Evolutionary conservation across 169 alveolate genomes (phyloP).

Genomic region (Plasmodium ovale): DNA sequence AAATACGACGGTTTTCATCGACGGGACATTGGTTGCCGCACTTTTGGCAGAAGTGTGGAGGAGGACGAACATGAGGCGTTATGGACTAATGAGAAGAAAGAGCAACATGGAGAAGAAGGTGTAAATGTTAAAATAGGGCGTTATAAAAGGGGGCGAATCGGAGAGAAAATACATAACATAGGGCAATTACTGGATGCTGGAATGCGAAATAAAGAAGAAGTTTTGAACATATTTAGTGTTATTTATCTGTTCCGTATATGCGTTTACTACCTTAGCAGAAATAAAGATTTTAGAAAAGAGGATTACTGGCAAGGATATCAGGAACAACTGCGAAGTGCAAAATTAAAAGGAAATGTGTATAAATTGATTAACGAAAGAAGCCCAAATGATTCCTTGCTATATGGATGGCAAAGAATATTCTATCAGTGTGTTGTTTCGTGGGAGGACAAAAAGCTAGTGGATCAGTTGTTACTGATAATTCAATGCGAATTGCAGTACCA

Average conservation of each 20-base stretch:
- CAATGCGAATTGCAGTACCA: conserved; percentile 86
- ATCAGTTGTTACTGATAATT: conserved; percentile 72
- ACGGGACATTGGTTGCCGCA: too few relatives aligned
- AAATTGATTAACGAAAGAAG: conserved; percentile 79
- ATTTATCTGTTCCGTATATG: conserved; percentile 86
- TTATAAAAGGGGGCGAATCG: background rate
- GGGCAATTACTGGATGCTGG: conserved; percentile 3
- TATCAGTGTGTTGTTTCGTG: conserved; percentile 77
- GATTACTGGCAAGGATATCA: conserved; percentile 85
- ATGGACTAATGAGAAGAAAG: conserved; percentile 12
- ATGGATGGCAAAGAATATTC: conserved; percentile 88
- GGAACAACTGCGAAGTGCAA: conserved; percentile 56
- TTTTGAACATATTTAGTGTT: conserved; percentile 77
- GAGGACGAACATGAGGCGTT: background rate
- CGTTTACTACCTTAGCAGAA: conserved; percentile 84
- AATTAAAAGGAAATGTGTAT: conserved; percentile 63
- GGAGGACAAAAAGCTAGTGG: conserved; percentile 51
- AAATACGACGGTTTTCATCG: background rate
- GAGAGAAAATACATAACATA: conserved; percentile 21
- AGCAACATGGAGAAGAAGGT: background rate
- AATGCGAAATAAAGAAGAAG: conserved; percentile 59
- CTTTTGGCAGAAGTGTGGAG: background rate
- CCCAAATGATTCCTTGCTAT: conserved; percentile 77
- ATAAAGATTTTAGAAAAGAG: conserved; percentile 82
- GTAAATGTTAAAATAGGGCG: background rate